Percentiles rank a stretch among this genome's conserved stretches.
Evolutionary conservation across 305 asterid genomes (phyloP).

Genomic region (Solanum aculeatissimum): DNA sequence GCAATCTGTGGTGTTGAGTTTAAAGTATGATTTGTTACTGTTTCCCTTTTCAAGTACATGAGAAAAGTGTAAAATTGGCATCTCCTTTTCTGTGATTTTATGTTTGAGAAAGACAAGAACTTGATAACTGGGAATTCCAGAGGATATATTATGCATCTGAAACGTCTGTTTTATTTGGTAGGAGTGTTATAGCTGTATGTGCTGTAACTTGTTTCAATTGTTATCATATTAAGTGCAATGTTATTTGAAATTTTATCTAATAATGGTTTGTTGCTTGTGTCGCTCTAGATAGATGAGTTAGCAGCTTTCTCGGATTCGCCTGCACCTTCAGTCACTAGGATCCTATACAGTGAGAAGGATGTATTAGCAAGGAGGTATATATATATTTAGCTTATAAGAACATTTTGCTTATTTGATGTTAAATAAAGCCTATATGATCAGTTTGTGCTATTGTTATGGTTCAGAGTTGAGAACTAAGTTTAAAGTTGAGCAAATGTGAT

Average conservation of each 20-base stretch:
- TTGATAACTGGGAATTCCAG: neutral
- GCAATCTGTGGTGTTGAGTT: neutral
- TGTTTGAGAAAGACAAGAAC: neutral
- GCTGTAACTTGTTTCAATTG: neutral
- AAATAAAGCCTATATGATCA: neutral
- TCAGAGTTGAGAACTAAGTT: neutral
- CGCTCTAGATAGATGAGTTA: slow-evolving; percentile 65
- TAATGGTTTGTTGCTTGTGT: neutral
- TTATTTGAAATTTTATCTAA: neutral
- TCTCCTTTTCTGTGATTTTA: neutral
- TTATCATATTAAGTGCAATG: neutral
- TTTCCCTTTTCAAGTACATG: neutral
- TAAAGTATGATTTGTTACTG: neutral
- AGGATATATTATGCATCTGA: neutral
- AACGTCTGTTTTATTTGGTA: too few relatives aligned
- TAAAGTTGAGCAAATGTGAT: neutral
- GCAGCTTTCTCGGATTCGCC: slow-evolving; percentile 75
- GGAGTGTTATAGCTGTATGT: neutral
- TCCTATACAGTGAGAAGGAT: slow-evolving; percentile 81
- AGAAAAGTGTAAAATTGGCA: neutral
- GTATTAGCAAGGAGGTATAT: slow-evolving; percentile 64
- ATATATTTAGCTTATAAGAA: neutral
- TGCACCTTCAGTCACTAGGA: slow-evolving; percentile 80
- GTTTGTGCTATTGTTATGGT: neutral
- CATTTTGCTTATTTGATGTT: neutral